Percentiles rank a stretch among this genome's conserved stretches.
phyloP scores from a whole-genome alignment of 352 stramenopile species.

The Globisporangium alternatum region DNA sequence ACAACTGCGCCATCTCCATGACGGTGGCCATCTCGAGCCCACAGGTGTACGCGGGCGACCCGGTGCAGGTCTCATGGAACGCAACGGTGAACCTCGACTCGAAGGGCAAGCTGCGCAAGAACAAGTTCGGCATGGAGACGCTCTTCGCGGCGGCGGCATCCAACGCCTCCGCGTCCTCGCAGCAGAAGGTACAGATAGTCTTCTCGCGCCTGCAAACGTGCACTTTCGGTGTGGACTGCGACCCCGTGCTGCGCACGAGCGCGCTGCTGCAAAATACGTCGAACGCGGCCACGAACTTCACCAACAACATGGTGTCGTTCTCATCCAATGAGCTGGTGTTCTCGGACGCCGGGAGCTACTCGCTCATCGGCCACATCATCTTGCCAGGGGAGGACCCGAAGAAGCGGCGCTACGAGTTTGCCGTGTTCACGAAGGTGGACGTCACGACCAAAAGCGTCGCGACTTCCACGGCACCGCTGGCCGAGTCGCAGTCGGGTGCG shows the following conservation, averaged over 20 bases:
- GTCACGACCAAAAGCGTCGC: slow-evolving; percentile 26
- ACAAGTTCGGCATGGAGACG: slow-evolving; percentile 44
- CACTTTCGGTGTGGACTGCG: slow-evolving; percentile 37
- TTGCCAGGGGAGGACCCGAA: slow-evolving; percentile 41
- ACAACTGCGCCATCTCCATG: slow-evolving; percentile 51
- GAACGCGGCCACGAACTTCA: slow-evolving; percentile 58
- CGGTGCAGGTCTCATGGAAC: slow-evolving; percentile 64
- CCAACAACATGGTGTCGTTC: slow-evolving; percentile 40
- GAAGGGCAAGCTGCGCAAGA: slow-evolving; percentile 31
- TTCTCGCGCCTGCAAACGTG: slow-evolving; percentile 59
- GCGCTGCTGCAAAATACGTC: slow-evolving; percentile 44
- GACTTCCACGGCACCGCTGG: slow-evolving; percentile 27
- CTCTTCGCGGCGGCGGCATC: slow-evolving; percentile 29
- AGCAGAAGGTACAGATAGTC: slow-evolving; percentile 50
- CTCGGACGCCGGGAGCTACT: slow-evolving; percentile 39
- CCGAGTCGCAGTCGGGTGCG: slow-evolving; percentile 5
- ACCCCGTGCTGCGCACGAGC: slow-evolving; percentile 45
- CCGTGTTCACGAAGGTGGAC: slow-evolving; percentile 47
- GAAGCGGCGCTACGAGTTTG: slow-evolving; percentile 63
- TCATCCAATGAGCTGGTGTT: slow-evolving; percentile 59
- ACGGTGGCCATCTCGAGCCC: slow-evolving; percentile 38
- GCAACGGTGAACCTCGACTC: slow-evolving; percentile 42
- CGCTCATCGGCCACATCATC: slow-evolving; percentile 59
- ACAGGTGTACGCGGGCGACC: slow-evolving; percentile 53
- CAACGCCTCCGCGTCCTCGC: slow-evolving; percentile 56